Conservation (phyloP, 495 filamentous ascomycete species). For the Pseudoneurospora amorphoporcata region DNA sequence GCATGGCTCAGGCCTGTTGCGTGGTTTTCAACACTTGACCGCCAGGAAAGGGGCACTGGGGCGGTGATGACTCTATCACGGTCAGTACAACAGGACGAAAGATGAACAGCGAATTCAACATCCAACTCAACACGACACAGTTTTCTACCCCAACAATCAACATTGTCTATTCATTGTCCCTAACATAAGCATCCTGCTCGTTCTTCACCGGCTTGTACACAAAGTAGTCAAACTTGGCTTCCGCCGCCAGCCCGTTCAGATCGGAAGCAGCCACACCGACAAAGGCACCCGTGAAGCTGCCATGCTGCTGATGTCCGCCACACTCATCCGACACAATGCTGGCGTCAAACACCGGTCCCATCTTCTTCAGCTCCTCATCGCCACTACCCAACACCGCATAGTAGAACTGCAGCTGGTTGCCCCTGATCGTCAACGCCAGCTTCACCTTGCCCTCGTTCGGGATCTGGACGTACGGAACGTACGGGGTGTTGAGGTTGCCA, state of each 20-base stretch:
- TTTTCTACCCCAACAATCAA: neutral
- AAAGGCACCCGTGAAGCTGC: constrained; percentile 49
- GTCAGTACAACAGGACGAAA: neutral
- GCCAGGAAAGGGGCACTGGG: no score
- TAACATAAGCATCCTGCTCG: constrained; percentile 37
- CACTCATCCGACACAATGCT: constrained; percentile 46
- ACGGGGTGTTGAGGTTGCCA: constrained; percentile 27
- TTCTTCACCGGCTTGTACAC: constrained; percentile 37
- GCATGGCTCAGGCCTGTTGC: neutral
- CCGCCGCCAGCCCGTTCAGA: constrained; percentile 37
- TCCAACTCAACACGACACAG: neutral
- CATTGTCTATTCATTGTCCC: neutral
- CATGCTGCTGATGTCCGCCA: constrained; percentile 43
- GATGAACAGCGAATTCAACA: neutral
- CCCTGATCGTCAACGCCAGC: constrained; percentile 36
- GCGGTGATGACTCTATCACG: no score
- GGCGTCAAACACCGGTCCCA: constrained; percentile 42
- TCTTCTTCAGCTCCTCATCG: constrained; percentile 32
- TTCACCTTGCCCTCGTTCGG: constrained; percentile 42
- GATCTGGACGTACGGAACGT: constrained; percentile 27
- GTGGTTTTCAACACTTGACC: neutral
- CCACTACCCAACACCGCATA: constrained; percentile 30
- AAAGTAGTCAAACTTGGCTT: constrained; percentile 42
- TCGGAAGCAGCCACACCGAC: constrained; percentile 45
- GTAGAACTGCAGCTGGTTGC: constrained; percentile 39